Evolutionary conservation across 2,329 filamentous ascomycete species (phyloP).

Genomic region (Lizonia empirigonia): DNA sequence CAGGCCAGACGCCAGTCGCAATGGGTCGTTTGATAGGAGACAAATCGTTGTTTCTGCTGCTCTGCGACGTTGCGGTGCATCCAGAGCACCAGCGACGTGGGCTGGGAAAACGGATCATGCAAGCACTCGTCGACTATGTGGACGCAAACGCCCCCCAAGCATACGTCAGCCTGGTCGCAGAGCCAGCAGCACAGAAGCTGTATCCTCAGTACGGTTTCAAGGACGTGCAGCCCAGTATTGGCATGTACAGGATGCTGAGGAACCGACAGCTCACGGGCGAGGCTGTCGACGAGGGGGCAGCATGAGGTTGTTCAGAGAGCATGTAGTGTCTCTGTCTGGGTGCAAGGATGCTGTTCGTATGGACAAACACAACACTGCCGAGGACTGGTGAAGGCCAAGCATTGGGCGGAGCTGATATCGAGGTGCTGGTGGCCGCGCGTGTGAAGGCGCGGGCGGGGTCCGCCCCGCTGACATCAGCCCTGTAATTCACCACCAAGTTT

Average conservation of each 20-base stretch:
- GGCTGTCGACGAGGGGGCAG: slow-evolving; percentile 2
- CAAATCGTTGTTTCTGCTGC: slow-evolving; percentile 58
- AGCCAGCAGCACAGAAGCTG: slow-evolving; percentile 52
- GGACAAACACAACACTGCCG: not conserved
- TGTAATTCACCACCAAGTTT: slow-evolving; percentile 1
- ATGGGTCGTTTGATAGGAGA: slow-evolving; percentile 61
- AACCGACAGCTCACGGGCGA: slow-evolving; percentile 25
- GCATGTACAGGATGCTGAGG: slow-evolving; percentile 38
- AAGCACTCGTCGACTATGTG: slow-evolving; percentile 51
- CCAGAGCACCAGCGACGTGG: slow-evolving; percentile 57
- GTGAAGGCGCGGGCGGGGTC: slow-evolving; percentile 1
- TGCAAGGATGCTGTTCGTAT: not conserved
- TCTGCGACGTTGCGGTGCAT: slow-evolving; percentile 59
- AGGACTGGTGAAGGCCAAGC: no score
- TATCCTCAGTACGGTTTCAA: slow-evolving; percentile 57
- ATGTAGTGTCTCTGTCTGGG: not conserved
- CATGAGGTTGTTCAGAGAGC: not conserved
- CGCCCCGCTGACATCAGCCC: slow-evolving; percentile 12
- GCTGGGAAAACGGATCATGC: slow-evolving; percentile 54
- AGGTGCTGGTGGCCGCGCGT: no score
- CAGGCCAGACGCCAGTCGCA: slow-evolving; percentile 43
- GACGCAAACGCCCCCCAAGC: slow-evolving; percentile 49
- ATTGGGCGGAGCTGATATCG: no score
- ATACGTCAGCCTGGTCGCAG: slow-evolving; percentile 56
- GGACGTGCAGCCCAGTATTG: slow-evolving; percentile 41